These are phyloP conservation scores for Xerocomellus intermedius DNA, from an alignment of 768 basidiomycete species.

Conservation along the genomic window DNA sequence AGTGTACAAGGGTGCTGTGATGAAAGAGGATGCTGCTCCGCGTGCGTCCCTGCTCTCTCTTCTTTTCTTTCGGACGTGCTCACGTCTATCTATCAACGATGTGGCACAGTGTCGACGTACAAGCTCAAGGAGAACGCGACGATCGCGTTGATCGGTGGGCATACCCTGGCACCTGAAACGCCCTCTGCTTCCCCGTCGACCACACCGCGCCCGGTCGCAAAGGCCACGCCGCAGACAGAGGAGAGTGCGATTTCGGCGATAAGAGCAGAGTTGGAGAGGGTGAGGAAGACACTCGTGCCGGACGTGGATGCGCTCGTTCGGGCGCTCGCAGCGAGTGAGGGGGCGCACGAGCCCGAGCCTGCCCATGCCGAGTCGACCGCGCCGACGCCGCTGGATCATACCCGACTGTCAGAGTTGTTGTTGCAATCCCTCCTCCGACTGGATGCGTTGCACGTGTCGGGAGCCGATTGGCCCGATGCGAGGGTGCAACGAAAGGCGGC, in stretches of 20 bases:
- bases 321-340: conserved; percentile 17
- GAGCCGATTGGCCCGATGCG: conserved; percentile 74
- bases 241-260: conserved; percentile 36
- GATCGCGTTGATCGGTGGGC: conserved; percentile 66
- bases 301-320: conserved; percentile 56
- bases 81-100: not conserved
- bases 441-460: conserved; percentile 70
- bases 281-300: conserved; percentile 55
- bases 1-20: conserved; percentile 86
- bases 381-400: conserved; percentile 40
- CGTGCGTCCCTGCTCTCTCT: conserved; percentile 38
- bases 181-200: not conserved
- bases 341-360: too few species aligned
- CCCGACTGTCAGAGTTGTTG: conserved; percentile 74
- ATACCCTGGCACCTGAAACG: conserved; percentile 20
- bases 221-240: conserved; percentile 35
- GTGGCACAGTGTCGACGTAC: conserved; percentile 64
- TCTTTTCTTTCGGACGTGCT: conserved; percentile 18
- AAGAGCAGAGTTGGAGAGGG: conserved; percentile 41
- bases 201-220: not conserved
- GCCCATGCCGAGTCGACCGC: not conserved
- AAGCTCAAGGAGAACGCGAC: conserved; percentile 65
- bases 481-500: conserved; percentile 81
- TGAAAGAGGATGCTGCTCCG: conserved; percentile 76
- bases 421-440: conserved; percentile 85